Conservation (phyloP, 1,284 basidiomycete species). For the Ustilago curta region DNA sequence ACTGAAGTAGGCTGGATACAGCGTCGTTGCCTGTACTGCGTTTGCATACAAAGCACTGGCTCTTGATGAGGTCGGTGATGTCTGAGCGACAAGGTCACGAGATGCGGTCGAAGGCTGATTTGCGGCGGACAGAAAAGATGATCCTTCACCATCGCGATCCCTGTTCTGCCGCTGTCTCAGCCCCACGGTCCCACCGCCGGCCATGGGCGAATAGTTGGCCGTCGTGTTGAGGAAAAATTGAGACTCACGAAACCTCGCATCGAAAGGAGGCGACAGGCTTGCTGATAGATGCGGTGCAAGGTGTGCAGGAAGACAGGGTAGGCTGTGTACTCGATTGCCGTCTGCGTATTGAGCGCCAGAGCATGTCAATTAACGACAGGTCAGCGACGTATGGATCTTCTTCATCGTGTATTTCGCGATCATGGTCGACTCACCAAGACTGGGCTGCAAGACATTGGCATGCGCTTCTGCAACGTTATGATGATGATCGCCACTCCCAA, state of each 20-base stretch:
- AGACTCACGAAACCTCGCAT: neutral
- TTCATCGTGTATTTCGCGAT: neutral
- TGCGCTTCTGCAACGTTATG: neutral
- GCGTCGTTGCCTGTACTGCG: neutral
- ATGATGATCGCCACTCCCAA: slow-evolving; percentile 1
- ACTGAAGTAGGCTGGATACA: neutral
- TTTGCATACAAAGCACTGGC: neutral
- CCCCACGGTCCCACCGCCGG: neutral
- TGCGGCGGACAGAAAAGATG: no score
- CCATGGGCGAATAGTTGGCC: neutral
- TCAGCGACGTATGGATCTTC: neutral
- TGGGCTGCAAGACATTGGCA: neutral
- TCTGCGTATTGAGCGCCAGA: neutral
- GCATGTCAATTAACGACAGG: neutral
- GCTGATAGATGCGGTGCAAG: neutral
- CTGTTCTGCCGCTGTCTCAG: neutral
- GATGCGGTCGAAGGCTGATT: no score
- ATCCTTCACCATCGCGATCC: neutral
- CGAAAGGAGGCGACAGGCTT: neutral
- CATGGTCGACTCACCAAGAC: neutral
- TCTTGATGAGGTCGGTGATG: neutral
- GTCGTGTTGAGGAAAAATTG: neutral
- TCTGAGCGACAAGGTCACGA: neutral
- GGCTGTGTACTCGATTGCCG: neutral
- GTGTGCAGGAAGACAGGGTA: neutral